A percentile compares a stretch with the other conserved stretches of the same genome.
phyloP scores from a whole-genome alignment of 345 rosid genomes.

The Gossypium bickii region DNA sequence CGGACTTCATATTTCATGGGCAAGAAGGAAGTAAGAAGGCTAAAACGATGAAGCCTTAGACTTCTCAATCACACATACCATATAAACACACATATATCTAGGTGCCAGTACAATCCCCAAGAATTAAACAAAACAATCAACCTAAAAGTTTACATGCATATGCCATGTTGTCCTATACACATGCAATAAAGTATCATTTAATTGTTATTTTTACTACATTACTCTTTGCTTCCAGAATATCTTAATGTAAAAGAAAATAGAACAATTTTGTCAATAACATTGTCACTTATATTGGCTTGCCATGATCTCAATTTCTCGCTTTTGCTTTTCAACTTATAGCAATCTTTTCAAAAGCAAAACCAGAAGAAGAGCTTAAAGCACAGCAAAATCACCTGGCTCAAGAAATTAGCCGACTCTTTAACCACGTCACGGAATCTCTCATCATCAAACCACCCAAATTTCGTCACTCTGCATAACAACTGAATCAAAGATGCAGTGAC shows the following conservation, averaged over 20 bases:
- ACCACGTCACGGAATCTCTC: conserved; percentile 86
- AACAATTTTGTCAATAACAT: neutral
- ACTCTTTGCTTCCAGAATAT: neutral
- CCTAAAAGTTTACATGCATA: neutral
- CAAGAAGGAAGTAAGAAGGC: too few species aligned
- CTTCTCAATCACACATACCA: neutral
- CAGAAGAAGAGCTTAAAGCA: neutral
- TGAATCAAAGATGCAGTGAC: conserved; percentile 85
- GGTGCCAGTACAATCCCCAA: neutral
- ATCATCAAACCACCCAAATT: conserved; percentile 99
- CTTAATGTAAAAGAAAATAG: conserved; percentile 5
- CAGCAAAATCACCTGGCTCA: conserved; percentile 65
- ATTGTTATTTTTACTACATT: neutral
- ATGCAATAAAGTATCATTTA: neutral
- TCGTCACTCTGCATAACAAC: conserved; percentile 85
- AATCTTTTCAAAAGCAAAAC: conserved; percentile 17
- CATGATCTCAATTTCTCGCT: neutral
- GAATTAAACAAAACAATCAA: neutral
- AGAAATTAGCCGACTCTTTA: conserved; percentile 75
- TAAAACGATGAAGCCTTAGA: neutral
- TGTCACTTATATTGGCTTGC: neutral
- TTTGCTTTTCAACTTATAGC: neutral
- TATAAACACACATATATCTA: neutral
- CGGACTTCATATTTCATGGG: too few species aligned
- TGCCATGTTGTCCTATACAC: neutral